These are phyloP conservation scores for Arthrinium puccinioides DNA, from an alignment of 2,329 filamentous ascomycete genomes.

Conservation along the genomic window DNA sequence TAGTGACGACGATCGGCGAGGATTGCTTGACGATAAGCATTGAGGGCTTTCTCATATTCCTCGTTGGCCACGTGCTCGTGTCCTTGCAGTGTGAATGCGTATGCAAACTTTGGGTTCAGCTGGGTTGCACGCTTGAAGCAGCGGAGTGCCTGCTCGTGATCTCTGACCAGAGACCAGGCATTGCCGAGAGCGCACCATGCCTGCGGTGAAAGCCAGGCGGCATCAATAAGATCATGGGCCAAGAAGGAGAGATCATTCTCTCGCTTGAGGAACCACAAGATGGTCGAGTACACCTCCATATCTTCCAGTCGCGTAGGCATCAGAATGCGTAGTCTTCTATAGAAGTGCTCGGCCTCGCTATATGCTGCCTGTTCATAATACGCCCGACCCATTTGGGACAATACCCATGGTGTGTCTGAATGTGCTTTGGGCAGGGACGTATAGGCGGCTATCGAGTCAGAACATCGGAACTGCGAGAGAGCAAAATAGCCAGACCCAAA, in stretches of 20 bases:
- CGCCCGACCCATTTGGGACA: conserved; percentile 83
- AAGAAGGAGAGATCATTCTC: conserved; percentile 89
- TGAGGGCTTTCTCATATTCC: conserved; percentile 91
- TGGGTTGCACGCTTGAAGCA: conserved; percentile 95
- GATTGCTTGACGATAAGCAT: conserved; percentile 80
- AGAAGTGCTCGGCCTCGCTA: conserved; percentile 78
- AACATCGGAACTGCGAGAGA: conserved; percentile 70
- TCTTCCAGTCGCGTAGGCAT: conserved; percentile 81
- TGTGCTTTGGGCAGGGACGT: conserved; percentile 64
- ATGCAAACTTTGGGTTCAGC: conserved; percentile 82
- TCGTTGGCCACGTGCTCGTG: conserved; percentile 95
- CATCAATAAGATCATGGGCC: conserved; percentile 81
- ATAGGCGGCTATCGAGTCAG: conserved; percentile 70
- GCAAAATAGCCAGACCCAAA: conserved; percentile 74
- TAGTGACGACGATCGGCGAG: conserved; percentile 85
- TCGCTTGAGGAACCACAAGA: conserved; percentile 96
- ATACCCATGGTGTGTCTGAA: conserved; percentile 86
- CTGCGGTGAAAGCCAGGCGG: conserved; percentile 82
- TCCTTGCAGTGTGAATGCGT: conserved; percentile 90
- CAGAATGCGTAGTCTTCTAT: conserved; percentile 69
- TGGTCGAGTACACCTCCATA: conserved; percentile 97
- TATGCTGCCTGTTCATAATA: conserved; percentile 89
- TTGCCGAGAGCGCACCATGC: conserved; percentile 96
- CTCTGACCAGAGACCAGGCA: conserved; percentile 83
- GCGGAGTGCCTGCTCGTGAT: conserved; percentile 88